Evolutionary conservation across 2,329 filamentous ascomycete genomes (phyloP).

Genomic region (Leptosphaerulina australis): DNA sequence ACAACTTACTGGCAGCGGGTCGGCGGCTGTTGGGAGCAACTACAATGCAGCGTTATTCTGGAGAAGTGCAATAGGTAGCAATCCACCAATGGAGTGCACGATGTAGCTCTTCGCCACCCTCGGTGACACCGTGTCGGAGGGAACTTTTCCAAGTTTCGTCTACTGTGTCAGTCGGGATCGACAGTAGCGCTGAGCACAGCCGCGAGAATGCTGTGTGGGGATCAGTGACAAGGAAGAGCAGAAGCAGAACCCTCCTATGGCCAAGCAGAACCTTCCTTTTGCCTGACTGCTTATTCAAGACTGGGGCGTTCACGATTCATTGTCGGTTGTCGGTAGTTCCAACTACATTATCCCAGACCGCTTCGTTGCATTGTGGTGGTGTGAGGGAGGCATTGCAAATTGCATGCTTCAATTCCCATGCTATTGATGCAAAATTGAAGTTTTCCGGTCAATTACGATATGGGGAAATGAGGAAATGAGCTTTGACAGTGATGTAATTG

Average conservation of each 20-base stretch:
- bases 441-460: conserved; percentile 19
- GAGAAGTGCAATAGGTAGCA: conserved; percentile 9
- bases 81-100: conserved; percentile 21
- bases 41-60: conserved; percentile 22
- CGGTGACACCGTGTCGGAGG: conserved; percentile 16
- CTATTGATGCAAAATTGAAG: conserved; percentile 16
- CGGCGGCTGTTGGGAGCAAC: conserved; percentile 19
- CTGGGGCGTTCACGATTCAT: not conserved
- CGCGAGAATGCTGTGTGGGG: conserved; percentile 15
- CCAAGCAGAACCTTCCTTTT: not conserved
- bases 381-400: conserved; percentile 2
- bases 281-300: not conserved
- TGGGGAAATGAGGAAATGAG: conserved; percentile 30
- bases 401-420: conserved; percentile 21
- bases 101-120: conserved; percentile 13
- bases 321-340: not conserved
- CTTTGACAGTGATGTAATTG: conserved; percentile 24
- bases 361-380: not conserved
- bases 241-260: not conserved
- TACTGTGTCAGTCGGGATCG: conserved; percentile 17
- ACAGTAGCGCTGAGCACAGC: conserved; percentile 19
- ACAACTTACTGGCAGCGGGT: conserved; percentile 20
- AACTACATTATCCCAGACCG: not conserved
- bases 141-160: conserved; percentile 2
- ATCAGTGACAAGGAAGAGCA: conserved; percentile 14